These are phyloP conservation scores for Paraglomus brasilianum DNA, from an alignment of 192 early-diverging fungal species.

Conservation along the genomic window DNA sequence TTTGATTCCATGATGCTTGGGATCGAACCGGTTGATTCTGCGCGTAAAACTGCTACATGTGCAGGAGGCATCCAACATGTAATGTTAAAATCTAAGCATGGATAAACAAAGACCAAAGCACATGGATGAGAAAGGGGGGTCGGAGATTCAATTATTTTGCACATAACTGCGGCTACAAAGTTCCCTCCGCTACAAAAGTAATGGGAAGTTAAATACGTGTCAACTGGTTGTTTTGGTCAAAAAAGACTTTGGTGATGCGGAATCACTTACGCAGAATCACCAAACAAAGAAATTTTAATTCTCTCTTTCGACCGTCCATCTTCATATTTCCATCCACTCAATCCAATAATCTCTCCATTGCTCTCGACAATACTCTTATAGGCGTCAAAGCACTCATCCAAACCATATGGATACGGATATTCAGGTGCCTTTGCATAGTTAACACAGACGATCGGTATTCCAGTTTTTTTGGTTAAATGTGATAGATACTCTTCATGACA, in stretches of 20 bases:
- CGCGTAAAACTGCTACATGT: conserved; percentile 58
- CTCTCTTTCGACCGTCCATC: conserved; percentile 35
- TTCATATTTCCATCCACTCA: conserved; percentile 54
- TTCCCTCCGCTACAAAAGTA: conserved; percentile 78
- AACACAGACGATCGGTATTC: conserved; percentile 73
- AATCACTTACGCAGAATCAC: conserved; percentile 87
- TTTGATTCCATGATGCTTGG: conserved; percentile 52
- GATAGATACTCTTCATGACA: conserved; percentile 86
- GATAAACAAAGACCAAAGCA: conserved; percentile 86
- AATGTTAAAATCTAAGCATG: conserved; percentile 87
- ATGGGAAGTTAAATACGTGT: not conserved
- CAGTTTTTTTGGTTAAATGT: conserved; percentile 72
- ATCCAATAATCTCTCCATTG: conserved; percentile 75
- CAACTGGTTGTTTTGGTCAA: too few relatives aligned
- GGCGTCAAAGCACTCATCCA: conserved; percentile 90
- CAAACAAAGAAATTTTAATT: conserved; percentile 74
- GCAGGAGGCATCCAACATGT: conserved; percentile 85
- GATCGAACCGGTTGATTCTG: conserved; percentile 51
- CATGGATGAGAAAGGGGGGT: conserved; percentile 60
- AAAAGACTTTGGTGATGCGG: conserved; percentile 4
- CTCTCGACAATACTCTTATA: conserved; percentile 73
- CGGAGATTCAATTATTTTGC: conserved; percentile 69
- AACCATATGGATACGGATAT: conserved; percentile 86
- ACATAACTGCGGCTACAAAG: conserved; percentile 70
- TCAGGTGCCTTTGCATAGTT: conserved; percentile 97